Evolutionary conservation across 2,329 filamentous ascomycete genomes (phyloP).

Genomic region (Anthostomella pinea): DNA sequence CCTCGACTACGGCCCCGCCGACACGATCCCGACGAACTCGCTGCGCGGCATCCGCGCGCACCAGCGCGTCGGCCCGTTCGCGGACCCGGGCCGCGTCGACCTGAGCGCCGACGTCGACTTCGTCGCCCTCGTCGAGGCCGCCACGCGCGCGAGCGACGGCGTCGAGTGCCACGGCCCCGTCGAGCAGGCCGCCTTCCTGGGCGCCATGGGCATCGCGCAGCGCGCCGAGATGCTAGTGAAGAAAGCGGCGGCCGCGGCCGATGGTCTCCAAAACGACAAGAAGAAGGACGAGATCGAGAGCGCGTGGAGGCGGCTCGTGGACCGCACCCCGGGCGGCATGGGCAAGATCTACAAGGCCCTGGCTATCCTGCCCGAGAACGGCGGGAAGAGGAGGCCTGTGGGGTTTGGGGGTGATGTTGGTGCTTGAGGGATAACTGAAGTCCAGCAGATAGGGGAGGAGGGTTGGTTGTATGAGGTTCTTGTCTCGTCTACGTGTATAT

Average conservation of each 20-base stretch:
- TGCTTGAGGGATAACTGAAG: too few species aligned
- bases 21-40: slow-evolving; percentile 80
- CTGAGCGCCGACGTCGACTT: slow-evolving; percentile 95
- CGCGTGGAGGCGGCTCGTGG: slow-evolving; percentile 80
- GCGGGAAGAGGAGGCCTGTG: slow-evolving; percentile 71
- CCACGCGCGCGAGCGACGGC: slow-evolving; percentile 68
- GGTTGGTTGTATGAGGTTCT: too few species aligned
- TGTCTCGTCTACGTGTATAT: too few species aligned
- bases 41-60: slow-evolving; percentile 85
- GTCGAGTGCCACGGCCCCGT: slow-evolving; percentile 93
- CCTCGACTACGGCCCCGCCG: slow-evolving; percentile 84
- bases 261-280: too few species aligned
- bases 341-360: slow-evolving; percentile 91
- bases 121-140: slow-evolving; percentile 76
- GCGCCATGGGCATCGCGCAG: slow-evolving; percentile 77
- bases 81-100: slow-evolving; percentile 77
- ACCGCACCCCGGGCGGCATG: slow-evolving; percentile 81
- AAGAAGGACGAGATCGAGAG: slow-evolving; percentile 62
- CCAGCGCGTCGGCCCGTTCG: slow-evolving; percentile 73
- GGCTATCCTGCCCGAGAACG: slow-evolving; percentile 82
- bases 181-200: slow-evolving; percentile 77
- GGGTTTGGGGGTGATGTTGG: slow-evolving; percentile 79
- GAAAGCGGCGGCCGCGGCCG: slow-evolving; percentile 40
- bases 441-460: too few species aligned
- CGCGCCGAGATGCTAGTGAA: slow-evolving; percentile 66